A percentile compares a stretch with the other conserved stretches of the same genome.
Conservation (phyloP, 306 rosid species). For the Rosa lucieae region DNA sequence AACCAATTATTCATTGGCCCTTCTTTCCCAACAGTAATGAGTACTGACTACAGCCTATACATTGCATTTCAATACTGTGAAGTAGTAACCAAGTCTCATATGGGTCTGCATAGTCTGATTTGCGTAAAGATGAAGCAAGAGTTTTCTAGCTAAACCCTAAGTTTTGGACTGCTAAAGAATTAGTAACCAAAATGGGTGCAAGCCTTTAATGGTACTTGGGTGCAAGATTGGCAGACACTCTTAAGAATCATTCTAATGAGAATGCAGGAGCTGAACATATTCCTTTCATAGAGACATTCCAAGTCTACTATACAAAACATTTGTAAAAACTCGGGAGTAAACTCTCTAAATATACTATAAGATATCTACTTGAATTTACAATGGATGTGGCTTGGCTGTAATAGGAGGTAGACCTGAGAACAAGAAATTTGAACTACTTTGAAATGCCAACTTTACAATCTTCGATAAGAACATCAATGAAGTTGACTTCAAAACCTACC, state of each 20-base stretch:
- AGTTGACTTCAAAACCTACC: background rate
- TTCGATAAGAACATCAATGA: background rate
- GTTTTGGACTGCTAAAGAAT: background rate
- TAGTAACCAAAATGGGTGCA: background rate
- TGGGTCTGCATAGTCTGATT: background rate
- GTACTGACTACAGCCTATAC: too few species aligned
- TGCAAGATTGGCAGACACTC: background rate
- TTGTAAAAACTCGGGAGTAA: background rate
- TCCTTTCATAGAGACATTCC: background rate
- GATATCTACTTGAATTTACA: constrained; percentile 23
- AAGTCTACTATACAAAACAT: background rate
- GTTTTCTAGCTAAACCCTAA: background rate
- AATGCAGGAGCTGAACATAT: background rate
- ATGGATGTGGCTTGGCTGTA: background rate
- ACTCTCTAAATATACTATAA: background rate
- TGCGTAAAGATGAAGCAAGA: background rate
- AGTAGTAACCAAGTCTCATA: background rate
- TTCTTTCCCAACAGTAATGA: too few species aligned
- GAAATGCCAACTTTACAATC: constrained; percentile 21
- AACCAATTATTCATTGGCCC: too few species aligned
- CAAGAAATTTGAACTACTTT: constrained; percentile 3
- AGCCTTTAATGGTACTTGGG: background rate
- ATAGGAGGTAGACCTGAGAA: background rate
- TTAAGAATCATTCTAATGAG: background rate
- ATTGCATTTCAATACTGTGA: too few species aligned